Conservation (phyloP, 176 grass and related monocot genomes). For the Cenchrus americanus region DNA sequence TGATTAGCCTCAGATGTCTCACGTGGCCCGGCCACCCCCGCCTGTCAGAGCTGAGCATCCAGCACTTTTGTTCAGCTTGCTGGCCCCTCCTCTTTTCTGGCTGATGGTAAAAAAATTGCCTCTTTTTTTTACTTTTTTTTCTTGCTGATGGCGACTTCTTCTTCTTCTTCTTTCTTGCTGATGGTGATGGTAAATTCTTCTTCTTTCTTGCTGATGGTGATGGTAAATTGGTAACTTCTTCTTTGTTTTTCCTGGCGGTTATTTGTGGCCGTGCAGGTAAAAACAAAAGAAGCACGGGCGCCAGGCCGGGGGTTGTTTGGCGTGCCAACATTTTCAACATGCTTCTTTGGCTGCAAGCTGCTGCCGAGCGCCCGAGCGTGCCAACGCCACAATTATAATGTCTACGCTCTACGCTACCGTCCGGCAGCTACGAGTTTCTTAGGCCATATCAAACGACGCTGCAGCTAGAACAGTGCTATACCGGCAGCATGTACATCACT, state of each 20-base stretch:
- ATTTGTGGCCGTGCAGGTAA: neutral
- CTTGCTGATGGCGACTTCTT: no score
- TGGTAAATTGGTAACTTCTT: no score
- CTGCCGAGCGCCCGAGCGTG: constrained; percentile 41
- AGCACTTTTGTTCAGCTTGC: constrained; percentile 11
- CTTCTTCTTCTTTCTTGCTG: no score
- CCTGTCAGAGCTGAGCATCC: constrained; percentile 21
- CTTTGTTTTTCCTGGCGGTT: no score
- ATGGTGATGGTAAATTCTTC: no score
- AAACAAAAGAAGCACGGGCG: neutral
- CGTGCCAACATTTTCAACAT: constrained; percentile 4
- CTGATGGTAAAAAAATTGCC: no score
- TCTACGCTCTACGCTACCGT: constrained; percentile 19
- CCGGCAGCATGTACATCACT: neutral
- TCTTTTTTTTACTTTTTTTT: no score
- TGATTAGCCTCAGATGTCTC: constrained; percentile 23
- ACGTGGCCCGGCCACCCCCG: neutral
- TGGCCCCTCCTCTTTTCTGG: no score
- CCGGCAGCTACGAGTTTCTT: neutral
- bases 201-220: no score
- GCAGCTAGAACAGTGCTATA: neutral
- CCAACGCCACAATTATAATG: constrained; percentile 20
- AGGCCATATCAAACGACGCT: constrained; percentile 15
- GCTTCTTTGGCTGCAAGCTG: constrained; percentile 1
- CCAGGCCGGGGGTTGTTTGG: neutral